A percentile compares a stretch with the other conserved stretches of the same genome.
These are phyloP conservation scores for Keithomyces neogunnii DNA, from an alignment of 2,329 filamentous ascomycete species.

Conservation along the genomic window DNA sequence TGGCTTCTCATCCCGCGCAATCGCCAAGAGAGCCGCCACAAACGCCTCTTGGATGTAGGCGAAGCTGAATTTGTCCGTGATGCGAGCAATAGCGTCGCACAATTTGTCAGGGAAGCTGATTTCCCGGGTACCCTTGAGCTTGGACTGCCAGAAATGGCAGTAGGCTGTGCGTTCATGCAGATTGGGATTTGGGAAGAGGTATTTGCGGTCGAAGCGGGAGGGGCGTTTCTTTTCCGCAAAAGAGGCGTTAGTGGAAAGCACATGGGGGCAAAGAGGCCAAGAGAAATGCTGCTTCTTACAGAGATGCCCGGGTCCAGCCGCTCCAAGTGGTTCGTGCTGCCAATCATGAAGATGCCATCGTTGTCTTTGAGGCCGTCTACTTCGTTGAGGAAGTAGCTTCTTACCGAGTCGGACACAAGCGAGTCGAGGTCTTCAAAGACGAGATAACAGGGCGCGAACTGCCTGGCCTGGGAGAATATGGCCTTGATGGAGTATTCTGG, in stretches of 20 bases:
- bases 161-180: constrained; percentile 47
- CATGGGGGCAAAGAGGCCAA: too few relatives aligned
- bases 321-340: constrained; percentile 58
- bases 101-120: constrained; percentile 53
- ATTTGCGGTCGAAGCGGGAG: constrained; percentile 59
- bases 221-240: constrained; percentile 43
- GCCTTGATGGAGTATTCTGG: constrained; percentile 45
- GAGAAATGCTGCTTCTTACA: constrained; percentile 19
- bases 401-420: constrained; percentile 49
- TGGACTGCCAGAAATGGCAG: constrained; percentile 53
- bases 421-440: constrained; percentile 67
- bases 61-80: constrained; percentile 59
- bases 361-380: constrained; percentile 62
- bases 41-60: constrained; percentile 65
- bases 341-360: constrained; percentile 63
- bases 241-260: background rate
- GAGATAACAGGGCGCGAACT: constrained; percentile 58
- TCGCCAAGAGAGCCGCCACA: constrained; percentile 51
- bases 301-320: constrained; percentile 57
- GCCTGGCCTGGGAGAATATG: constrained; percentile 52
- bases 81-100: constrained; percentile 48
- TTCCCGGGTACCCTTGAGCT: constrained; percentile 45
- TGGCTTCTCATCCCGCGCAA: constrained; percentile 32
- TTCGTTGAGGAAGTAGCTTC: constrained; percentile 65
- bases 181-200: constrained; percentile 52